Evolutionary conservation across 2,329 filamentous ascomycete species (phyloP), one percentile per base, ranked within the genome.

Genomic region (Phyllosticta paracitricarpa): DNA sequence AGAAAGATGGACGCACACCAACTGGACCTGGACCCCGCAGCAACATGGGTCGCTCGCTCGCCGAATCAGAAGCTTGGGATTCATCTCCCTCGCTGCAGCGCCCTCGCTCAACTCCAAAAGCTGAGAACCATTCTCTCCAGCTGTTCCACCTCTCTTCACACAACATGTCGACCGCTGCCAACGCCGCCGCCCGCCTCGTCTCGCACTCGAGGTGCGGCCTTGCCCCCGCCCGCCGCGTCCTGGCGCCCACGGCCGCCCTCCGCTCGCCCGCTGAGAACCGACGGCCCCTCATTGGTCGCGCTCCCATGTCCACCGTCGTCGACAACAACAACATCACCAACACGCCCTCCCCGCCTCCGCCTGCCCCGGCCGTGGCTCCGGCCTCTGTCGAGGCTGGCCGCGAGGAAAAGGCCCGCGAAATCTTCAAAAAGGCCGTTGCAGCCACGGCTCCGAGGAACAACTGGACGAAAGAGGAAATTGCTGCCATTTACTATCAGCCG

Each of bases 401-500:
- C 28, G 55, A 51, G 33, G 51, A 40, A 51, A 56, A 56, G 40
- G 61, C 61, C 26, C 54, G 56, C 56, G 48, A 61, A 24, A 71
- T 71, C 56, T 70, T 80, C 56, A 71, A 74, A 62, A 66, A 71
- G 66, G 88, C 89, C 8, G 78, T 88, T 24, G 78, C 81, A 54
- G 85, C 87, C 24, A 81, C 76, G 1, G 76, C 71, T 5, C 83
- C 89, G 12, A 81, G 89, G 57, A 87, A 86, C 68, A 82, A 86
- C 73, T 96, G 91, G 91, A 89, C 89, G 5, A 84, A 82, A 65
- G 85, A 92, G 65, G 88, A 96, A 76, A 91, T 96, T 64, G 78
- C 86, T 9, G 84, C 88, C 65, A 87, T 96, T 67, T 95, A 94
- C 76, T 83, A 92, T 70, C 87, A 87, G 57, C 89, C 90, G 17